A percentile compares a stretch with the other conserved stretches of the same genome.
Conservation (phyloP, 495 filamentous ascomycete species). For the Penicillium arizonense region DNA sequence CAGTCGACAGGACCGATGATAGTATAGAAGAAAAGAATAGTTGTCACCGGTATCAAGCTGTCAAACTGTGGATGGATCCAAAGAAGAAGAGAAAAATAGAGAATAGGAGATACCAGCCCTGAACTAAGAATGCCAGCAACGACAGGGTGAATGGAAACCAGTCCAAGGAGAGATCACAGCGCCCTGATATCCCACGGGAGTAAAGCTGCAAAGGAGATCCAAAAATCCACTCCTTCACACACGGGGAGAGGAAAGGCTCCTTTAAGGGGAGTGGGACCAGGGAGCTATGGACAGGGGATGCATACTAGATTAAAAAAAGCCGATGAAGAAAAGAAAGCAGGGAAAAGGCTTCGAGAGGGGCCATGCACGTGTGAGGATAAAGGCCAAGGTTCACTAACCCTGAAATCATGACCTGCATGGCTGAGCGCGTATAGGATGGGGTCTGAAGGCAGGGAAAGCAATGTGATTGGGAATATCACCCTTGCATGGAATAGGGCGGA, state of each 20-base stretch:
- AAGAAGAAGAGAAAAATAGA: not conserved
- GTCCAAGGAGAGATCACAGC: conserved; percentile 3
- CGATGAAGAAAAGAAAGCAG: not conserved
- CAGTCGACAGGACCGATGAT: not conserved
- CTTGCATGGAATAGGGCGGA: conserved; percentile 20
- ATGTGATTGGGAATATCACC: conserved; percentile 18
- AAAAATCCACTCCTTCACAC: conserved; percentile 7
- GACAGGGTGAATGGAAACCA: conserved; percentile 6
- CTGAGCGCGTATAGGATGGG: not conserved
- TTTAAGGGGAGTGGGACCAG: conserved; percentile 20
- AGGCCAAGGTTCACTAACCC: not conserved
- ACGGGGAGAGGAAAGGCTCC: conserved; percentile 11
- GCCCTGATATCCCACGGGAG: conserved; percentile 8
- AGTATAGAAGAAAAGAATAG: not conserved
- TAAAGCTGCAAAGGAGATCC: conserved; percentile 17
- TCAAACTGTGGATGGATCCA: not conserved
- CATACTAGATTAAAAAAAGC: conserved; percentile 16
- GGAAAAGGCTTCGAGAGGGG: not conserved
- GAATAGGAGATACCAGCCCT: conserved; percentile 1
- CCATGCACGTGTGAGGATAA: conserved; percentile 21
- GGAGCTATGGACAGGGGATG: conserved; percentile 16
- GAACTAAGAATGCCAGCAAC: conserved; percentile 1
- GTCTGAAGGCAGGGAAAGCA: not conserved
- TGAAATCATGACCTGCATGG: conserved; percentile 4
- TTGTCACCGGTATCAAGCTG: conserved; percentile 2